Evolutionary conservation across 805 yeast genomes (phyloP).

Genomic region (Candida yuanshanica): DNA sequence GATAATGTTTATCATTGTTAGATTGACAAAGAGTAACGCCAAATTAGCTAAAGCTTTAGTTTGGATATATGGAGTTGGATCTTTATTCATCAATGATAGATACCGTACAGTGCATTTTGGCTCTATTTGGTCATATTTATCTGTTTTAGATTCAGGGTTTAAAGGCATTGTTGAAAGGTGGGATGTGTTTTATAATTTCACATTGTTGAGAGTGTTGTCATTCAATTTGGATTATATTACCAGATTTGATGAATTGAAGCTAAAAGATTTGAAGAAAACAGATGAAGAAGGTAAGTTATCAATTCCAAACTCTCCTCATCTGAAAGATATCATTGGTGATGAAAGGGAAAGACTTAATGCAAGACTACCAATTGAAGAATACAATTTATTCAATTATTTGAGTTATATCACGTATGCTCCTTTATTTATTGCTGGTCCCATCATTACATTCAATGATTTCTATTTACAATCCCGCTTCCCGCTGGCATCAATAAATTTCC

Average conservation of each 20-base stretch:
- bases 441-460: constrained; percentile 88
- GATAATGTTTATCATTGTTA: constrained; percentile 47
- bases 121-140: constrained; percentile 33
- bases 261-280: constrained; percentile 14
- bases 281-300: constrained; percentile 21
- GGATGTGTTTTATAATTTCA: constrained; percentile 95
- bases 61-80: constrained; percentile 78
- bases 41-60: constrained; percentile 37
- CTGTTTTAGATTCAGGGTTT: constrained; percentile 52
- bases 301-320: constrained; percentile 15
- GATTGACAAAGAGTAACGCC: constrained; percentile 26
- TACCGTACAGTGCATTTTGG: constrained; percentile 51
- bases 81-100: constrained; percentile 73
- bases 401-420: constrained; percentile 85
- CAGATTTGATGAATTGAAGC: constrained; percentile 24
- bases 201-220: constrained; percentile 77
- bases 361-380: constrained; percentile 55
- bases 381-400: constrained; percentile 57
- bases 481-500: constrained; percentile 51
- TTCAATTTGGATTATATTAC: constrained; percentile 72
- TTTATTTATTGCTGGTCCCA: constrained; percentile 91
- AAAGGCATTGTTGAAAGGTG: constrained; percentile 82
- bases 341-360: constrained; percentile 65
- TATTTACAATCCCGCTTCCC: constrained; percentile 61
- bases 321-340: constrained; percentile 26